phyloP scores from a whole-genome alignment of 148 eudicot genomes.

The Dianthus caryophyllus region DNA sequence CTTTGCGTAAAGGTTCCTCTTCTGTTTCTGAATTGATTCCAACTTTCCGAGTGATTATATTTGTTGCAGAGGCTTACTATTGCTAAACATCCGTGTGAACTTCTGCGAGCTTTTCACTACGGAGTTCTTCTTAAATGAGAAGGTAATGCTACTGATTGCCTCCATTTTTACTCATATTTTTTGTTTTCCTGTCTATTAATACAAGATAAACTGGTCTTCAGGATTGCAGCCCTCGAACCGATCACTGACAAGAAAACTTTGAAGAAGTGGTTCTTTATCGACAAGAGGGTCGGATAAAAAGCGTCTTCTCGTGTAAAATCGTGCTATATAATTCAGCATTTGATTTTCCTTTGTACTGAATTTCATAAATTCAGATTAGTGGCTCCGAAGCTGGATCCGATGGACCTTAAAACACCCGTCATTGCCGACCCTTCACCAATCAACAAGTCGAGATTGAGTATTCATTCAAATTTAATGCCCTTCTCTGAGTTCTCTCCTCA shows the following conservation, averaged over 20 bases:
- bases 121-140: slow-evolving; percentile 16
- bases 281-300: slow-evolving; percentile 54
- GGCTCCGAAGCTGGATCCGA: slow-evolving; percentile 34
- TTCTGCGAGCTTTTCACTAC: slow-evolving; percentile 1
- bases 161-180: background rate
- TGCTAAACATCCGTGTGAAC: background rate
- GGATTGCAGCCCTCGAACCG: slow-evolving; percentile 38
- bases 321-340: slow-evolving; percentile 4
- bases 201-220: slow-evolving; percentile 28
- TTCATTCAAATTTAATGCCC: slow-evolving; percentile 48
- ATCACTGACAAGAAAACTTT: slow-evolving; percentile 41
- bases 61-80: slow-evolving; percentile 19
- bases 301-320: background rate
- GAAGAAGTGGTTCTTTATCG: slow-evolving; percentile 60
- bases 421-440: slow-evolving; percentile 66
- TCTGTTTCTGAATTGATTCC: background rate
- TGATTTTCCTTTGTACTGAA: slow-evolving; percentile 13
- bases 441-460: slow-evolving; percentile 58
- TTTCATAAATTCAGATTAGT: background rate
- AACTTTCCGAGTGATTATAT: background rate
- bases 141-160: slow-evolving; percentile 16
- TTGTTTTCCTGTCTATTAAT: background rate
- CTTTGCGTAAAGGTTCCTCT: background rate
- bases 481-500: slow-evolving; percentile 53
- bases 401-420: slow-evolving; percentile 78